Base-by-base conservation (phyloP, 2,329 filamentous ascomycete species). In the Aspergillus sp. region DNA sequence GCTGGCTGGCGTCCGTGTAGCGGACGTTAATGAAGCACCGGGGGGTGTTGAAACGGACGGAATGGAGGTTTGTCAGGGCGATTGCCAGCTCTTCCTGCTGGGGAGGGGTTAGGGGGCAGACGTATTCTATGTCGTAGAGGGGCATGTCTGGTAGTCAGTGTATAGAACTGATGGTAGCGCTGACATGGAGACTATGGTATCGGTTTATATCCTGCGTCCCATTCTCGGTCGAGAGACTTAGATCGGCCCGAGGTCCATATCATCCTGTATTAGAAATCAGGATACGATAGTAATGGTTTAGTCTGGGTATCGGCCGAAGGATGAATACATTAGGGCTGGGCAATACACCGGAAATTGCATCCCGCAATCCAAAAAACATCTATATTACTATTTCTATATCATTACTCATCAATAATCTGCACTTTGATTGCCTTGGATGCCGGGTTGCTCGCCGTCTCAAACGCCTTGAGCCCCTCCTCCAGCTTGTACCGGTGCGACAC, bases 401-500 rank as follows among this genome's bases (percentile, higher is more conserved):
- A 36, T 34, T 53, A 53, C 52, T 57, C 54, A 55, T 62, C 59
- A 47, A 61, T 45, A 59, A 57, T 58, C 31, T 63, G 61, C 45
- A 65, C 47, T 58, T 73, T 72, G 36, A 73, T 65, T 7, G 71
- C 71, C 55, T 58, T 64, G 1, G 67, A 64, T 25, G 60, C 52
- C 13, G 71, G 68, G 17, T 64, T 69, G 38, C 68, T 71, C 14
- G 71, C 71, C 11, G 70, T 66, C 16, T 61, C 59, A 56, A 74
- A 74, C 5, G 71, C 71, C 36, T 68, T 60, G 13, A 66, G 44
- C n/a, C 66, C 71, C 20, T 74, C 63, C 50, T 72, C 68, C 47
- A 74, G 52, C 19, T 52, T 49, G 50, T 66, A 74, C 19, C 69
- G 65, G 58, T 74, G 70, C 10, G 71, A 73, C 10, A 73, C 70